Evolutionary conservation across 2,329 filamentous ascomycete genomes (phyloP).

Genomic region (Graphiopsis chlorocephala): DNA sequence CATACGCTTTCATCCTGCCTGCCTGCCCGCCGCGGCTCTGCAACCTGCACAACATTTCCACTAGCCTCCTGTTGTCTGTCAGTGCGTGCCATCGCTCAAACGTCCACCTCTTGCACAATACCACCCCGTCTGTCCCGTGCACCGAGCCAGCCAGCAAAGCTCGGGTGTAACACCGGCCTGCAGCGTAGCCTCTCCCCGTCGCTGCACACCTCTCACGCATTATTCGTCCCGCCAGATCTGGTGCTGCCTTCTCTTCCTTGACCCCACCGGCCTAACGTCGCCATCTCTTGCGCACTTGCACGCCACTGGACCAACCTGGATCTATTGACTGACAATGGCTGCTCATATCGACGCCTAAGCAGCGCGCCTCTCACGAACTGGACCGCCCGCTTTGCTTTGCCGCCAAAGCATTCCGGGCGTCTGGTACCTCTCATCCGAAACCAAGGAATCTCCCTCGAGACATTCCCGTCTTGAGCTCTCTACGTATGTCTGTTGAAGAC

Average conservation of each 20-base stretch:
- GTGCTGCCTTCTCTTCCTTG: not conserved
- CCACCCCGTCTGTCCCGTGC: not conserved
- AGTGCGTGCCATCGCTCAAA: not conserved
- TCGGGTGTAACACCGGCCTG: constrained; percentile 2
- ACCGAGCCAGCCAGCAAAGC: not conserved
- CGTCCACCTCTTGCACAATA: not conserved
- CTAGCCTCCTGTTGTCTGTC: not conserved
- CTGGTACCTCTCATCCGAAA: constrained; percentile 3
- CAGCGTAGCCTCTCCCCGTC: constrained; percentile 8
- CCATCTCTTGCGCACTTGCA: not conserved
- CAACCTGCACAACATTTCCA: constrained; percentile 1
- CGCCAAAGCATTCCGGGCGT: constrained; percentile 13
- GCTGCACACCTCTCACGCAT: not conserved
- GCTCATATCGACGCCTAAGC: not conserved
- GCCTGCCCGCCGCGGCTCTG: not conserved
- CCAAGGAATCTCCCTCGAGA: constrained; percentile 2
- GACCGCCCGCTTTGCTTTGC: not conserved
- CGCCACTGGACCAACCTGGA: not conserved
- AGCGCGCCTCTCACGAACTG: not conserved
- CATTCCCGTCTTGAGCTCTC: not conserved
- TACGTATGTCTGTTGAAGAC: not conserved
- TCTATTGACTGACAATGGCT: constrained; percentile 4
- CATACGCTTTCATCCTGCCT: not conserved
- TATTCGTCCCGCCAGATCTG: constrained; percentile 1
- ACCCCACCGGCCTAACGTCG: constrained; percentile 2